phyloP scores from a whole-genome alignment of 179 eudicot genomes.

The Spergularia azorica region DNA sequence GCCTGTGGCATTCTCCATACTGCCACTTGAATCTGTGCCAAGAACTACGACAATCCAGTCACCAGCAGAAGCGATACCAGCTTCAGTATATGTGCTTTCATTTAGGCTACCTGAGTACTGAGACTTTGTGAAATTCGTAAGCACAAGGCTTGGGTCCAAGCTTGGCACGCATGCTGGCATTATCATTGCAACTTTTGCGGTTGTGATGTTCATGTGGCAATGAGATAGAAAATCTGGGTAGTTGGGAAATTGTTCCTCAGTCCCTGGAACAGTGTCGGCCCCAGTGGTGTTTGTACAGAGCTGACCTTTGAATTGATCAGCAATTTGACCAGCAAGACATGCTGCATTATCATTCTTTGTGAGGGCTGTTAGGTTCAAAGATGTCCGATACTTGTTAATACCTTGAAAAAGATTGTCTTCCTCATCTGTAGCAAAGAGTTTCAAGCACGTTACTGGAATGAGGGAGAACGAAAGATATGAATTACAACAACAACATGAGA shows the following conservation, averaged over 20 bases:
- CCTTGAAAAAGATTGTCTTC: conserved; percentile 63
- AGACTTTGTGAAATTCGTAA: conserved; percentile 64
- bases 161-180: conserved; percentile 82
- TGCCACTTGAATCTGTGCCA: conserved; percentile 53
- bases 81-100: conserved; percentile 52
- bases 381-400: conserved; percentile 60
- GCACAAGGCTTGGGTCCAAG: conserved; percentile 60
- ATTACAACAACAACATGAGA: background rate
- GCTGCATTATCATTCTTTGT: conserved; percentile 59
- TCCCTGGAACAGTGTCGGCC: conserved; percentile 69
- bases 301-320: conserved; percentile 59
- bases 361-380: conserved; percentile 55
- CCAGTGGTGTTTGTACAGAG: conserved; percentile 80
- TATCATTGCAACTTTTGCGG: conserved; percentile 57
- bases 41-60: conserved; percentile 77
- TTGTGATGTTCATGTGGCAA: conserved; percentile 61
- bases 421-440: conserved; percentile 43
- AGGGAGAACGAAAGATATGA: background rate
- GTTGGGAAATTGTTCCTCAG: conserved; percentile 57
- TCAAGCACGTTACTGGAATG: background rate
- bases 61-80: conserved; percentile 62
- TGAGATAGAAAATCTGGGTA: conserved; percentile 55
- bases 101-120: conserved; percentile 63
- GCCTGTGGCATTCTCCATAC: conserved; percentile 35
- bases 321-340: conserved; percentile 70